phyloP scores from a whole-genome alignment of 75 land plant genomes.

The Cryptomeria japonica region DNA sequence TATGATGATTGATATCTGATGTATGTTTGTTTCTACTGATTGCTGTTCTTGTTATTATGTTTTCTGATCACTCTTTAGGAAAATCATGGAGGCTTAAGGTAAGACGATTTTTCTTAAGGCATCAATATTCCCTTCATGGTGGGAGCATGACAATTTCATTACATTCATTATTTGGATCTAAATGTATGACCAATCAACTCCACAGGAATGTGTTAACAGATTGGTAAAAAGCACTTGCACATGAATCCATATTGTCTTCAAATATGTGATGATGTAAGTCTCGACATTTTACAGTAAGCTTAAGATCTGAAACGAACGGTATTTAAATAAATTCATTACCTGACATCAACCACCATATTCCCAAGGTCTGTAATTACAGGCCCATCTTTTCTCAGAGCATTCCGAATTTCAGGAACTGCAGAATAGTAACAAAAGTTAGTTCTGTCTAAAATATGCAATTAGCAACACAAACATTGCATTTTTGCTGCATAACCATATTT shows the following conservation, averaged over 20 bases:
- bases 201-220: background rate
- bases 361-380: conserved; percentile 70
- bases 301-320: background rate
- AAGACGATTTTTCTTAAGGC: too few species aligned
- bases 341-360: conserved; percentile 69
- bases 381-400: conserved; percentile 62
- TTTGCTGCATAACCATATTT: background rate
- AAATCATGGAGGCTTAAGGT: too few species aligned
- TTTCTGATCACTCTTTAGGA: too few species aligned
- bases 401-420: conserved; percentile 55
- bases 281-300: background rate
- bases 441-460: background rate
- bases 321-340: conserved; percentile 18
- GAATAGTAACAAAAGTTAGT: background rate
- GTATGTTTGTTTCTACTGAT: too few species aligned
- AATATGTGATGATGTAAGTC: background rate
- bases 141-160: too few species aligned
- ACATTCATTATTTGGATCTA: background rate
- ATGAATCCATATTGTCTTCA: background rate
- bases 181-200: background rate
- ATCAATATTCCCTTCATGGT: too few species aligned
- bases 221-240: background rate
- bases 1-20: too few species aligned
- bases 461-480: background rate
- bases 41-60: too few species aligned